Conservation (phyloP, 202 grass and related monocot genomes). For the Setaria italica region DNA sequence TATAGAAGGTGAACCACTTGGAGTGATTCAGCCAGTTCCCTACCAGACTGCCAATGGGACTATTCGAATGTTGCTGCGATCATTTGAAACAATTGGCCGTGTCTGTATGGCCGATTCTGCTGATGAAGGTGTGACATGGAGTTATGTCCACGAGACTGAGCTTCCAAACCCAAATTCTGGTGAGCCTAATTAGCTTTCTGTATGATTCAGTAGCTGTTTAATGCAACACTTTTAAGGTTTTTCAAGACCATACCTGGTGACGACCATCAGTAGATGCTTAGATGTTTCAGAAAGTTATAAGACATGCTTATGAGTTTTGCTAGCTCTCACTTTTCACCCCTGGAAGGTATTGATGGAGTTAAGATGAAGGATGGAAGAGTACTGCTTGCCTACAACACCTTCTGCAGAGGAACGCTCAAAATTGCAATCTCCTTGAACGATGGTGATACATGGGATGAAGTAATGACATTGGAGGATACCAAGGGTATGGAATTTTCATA, state of each 20-base stretch:
- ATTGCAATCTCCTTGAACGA: slow-evolving; percentile 66
- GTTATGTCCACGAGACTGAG: slow-evolving; percentile 53
- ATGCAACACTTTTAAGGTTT: not conserved
- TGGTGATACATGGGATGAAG: slow-evolving; percentile 73
- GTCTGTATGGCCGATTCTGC: slow-evolving; percentile 67
- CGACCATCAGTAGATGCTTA: not conserved
- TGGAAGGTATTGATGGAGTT: slow-evolving; percentile 80
- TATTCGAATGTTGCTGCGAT: slow-evolving; percentile 81
- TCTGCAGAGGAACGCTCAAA: slow-evolving; percentile 72
- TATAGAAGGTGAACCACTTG: slow-evolving; percentile 73
- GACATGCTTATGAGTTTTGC: not conserved
- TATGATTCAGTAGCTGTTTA: not conserved
- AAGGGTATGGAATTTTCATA: slow-evolving; percentile 85
- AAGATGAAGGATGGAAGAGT: slow-evolving; percentile 85
- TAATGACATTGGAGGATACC: slow-evolving; percentile 72
- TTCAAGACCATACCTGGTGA: slow-evolving; percentile 4
- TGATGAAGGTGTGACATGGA: slow-evolving; percentile 73
- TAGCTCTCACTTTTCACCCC: slow-evolving; percentile 9
- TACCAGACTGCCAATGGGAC: slow-evolving; percentile 72
- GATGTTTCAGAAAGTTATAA: slow-evolving; percentile 16
- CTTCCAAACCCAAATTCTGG: slow-evolving; percentile 89
- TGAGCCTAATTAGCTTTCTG: slow-evolving; percentile 32
- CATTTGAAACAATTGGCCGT: slow-evolving; percentile 62
- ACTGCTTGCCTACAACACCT: slow-evolving; percentile 75
- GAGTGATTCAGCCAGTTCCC: slow-evolving; percentile 95